Evolutionary conservation across 805 yeast genomes (phyloP), one percentile per base, ranked within the genome.

Genomic region (Yarrowia yakushimensis): DNA sequence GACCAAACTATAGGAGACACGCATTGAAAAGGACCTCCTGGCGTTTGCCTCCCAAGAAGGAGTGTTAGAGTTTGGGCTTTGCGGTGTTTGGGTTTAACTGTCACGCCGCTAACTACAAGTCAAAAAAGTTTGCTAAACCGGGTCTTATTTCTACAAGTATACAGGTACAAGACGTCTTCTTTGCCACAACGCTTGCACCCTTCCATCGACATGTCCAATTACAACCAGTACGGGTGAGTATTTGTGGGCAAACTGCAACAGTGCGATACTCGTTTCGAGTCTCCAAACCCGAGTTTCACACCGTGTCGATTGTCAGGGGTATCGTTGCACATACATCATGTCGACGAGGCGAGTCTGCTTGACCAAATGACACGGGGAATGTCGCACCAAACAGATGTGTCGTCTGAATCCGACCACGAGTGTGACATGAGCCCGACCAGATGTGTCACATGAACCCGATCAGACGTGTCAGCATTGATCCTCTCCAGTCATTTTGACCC

Each of bases 201-300:
- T 13, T 17, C 20, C 57, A 20, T 39, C 23, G 23, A 20, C 57
- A 55, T 55, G 61, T 55, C 61, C 37, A 41, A 41, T 31, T 55
- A 55, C 48, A 55, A 55, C 48, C 61, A 55, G 61, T 55, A 55
- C 61, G 61, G 61, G 60, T 36, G 45, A 34, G 60, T 52, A 45
- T 45, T 13, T 5, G 15, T 1, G 8, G 34, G 17, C 7, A 4
- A 15, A 12, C 11, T 12, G 41, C 4, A 20, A 23, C 2, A 18
- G 10, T 11, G 20, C 20, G 37, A 3, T 33, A 8, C 11, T 2
- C 41, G 15, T 10, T 10, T 13, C 11, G n/a, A 12, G 20, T 7
- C 41, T 23, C 23, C 41, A 18, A 36, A 36, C 41, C 3, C 8
- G 22, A 1, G 41, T 7, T 9, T 18, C 43, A 1, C 43, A 39